Percentiles rank a stretch among this genome's conserved stretches.
Evolutionary conservation across 148 eudicot genomes (phyloP).

Genomic region (Diospyros lotus): DNA sequence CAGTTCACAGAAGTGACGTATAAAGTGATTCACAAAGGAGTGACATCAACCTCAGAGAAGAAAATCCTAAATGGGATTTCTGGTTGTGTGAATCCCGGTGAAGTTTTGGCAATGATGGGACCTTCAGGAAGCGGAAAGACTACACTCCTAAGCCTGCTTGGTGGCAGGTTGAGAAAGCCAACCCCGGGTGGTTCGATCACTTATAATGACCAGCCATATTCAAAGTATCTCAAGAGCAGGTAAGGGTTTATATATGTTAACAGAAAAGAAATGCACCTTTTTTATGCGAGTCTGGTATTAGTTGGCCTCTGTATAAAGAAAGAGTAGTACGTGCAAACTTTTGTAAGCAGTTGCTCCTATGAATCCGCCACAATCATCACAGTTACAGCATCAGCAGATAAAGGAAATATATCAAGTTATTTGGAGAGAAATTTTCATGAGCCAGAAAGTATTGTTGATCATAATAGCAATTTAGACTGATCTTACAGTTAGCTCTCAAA

Average conservation of each 20-base stretch:
- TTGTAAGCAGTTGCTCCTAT: too few relatives aligned
- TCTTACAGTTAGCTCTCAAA: too few relatives aligned
- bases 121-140: constrained; percentile 99
- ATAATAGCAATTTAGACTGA: too few relatives aligned
- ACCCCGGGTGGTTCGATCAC: constrained; percentile 57
- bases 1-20: constrained; percentile 85
- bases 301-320: too few relatives aligned
- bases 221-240: constrained; percentile 85
- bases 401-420: too few relatives aligned
- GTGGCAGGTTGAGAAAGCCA: constrained; percentile 60
- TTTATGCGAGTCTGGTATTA: too few relatives aligned
- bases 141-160: constrained; percentile 72
- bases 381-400: too few relatives aligned
- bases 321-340: too few relatives aligned
- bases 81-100: constrained; percentile 86
- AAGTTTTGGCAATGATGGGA: constrained; percentile 91
- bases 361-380: too few relatives aligned
- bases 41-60: constrained; percentile 59
- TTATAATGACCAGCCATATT: constrained; percentile 82
- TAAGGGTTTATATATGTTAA: constrained; percentile 11
- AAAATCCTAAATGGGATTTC: constrained; percentile 74
- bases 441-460: too few relatives aligned
- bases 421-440: too few relatives aligned
- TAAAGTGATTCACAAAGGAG: constrained; percentile 62
- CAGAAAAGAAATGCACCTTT: neutral